phyloP scores from a whole-genome alignment of 257 asterid genomes.

The Solanum bulbocastanum region DNA sequence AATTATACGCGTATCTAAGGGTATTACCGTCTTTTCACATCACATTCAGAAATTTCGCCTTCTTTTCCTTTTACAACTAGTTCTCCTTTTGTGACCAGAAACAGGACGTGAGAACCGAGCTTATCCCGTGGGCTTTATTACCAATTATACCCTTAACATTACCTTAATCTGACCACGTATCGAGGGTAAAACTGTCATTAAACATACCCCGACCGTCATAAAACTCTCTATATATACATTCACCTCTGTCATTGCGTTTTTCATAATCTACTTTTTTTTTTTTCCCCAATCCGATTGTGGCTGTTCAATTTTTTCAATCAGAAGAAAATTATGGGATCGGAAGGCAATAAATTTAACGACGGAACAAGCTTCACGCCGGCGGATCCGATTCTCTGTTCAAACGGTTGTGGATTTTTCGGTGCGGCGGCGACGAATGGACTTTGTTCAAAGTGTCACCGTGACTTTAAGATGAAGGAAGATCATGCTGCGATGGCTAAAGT shows the following conservation, averaged over 20 bases:
- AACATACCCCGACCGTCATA: neutral
- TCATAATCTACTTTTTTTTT: neutral
- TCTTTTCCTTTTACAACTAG: neutral
- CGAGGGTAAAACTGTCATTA: neutral
- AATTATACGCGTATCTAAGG: neutral
- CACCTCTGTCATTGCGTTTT: neutral
- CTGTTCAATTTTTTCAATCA: neutral
- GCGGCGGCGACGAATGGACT: conserved; percentile 32
- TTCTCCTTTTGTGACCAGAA: neutral
- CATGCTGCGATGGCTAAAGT: conserved; percentile 18
- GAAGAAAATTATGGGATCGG: conserved; percentile 19
- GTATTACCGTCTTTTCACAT: neutral
- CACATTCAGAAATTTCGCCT: neutral
- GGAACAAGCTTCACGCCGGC: conserved; percentile 26
- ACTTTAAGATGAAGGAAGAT: conserved; percentile 20
- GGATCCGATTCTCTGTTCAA: conserved; percentile 21
- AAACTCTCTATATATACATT: neutral
- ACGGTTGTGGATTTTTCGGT: conserved; percentile 47
- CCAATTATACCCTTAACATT: neutral
- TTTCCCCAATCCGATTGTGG: neutral
- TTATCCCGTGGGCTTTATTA: neutral
- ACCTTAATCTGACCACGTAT: neutral
- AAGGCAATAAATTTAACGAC: conserved; percentile 28
- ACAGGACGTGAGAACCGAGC: neutral
- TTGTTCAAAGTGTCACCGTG: conserved; percentile 38